Evolutionary conservation across 2,329 filamentous ascomycete genomes (phyloP), one percentile per base, ranked within the genome.

Genomic region (Clonostachys byssicola): DNA sequence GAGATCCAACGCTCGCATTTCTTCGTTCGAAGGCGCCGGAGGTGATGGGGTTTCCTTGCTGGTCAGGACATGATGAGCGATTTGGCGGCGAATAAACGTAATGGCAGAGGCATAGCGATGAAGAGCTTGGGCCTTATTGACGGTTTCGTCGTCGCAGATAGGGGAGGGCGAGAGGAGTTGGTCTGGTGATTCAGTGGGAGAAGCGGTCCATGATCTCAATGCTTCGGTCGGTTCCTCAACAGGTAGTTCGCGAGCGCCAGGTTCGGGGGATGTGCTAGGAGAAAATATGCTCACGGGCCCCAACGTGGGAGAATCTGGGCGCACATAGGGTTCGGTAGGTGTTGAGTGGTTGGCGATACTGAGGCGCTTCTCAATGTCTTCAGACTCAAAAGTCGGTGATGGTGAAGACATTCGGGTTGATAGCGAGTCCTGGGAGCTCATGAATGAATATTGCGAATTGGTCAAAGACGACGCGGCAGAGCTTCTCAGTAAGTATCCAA

Each of bases 291-390:
- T 73, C 45, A 77, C 75, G 47, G 79, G 73, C 12, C 80, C 80
- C 6, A 83, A 71, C 0, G 80, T 83, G 2, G 80, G 80, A 5
- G 79, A 83, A 54, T 83, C 80, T 0, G 79, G 80, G 9, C 80
- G 76, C 50, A 80, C 70, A 34, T 73, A 63, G 17, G 76, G 74
- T 54, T 78, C 67, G 8, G 40, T 44, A 3, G 43, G 43, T 10
- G 14, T 14, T 43, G 12, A 17, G 7, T 14, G 14, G 40, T 23
- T 10, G 18, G 18, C 12, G 42, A 20, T 34, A 16, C 34, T 33
- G 10, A 20, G 18, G 12, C 33, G 14, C 40, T 35, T 39, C 18
- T 13, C 9, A 44, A 51, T 13, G 23, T 42, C 14, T 42, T 43
- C 12, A 42, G 48, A 6, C 45, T 47, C 16, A 30, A 34, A 2